phyloP scores from a whole-genome alignment of 148 eudicot genomes.

The Oxyria digyna region DNA sequence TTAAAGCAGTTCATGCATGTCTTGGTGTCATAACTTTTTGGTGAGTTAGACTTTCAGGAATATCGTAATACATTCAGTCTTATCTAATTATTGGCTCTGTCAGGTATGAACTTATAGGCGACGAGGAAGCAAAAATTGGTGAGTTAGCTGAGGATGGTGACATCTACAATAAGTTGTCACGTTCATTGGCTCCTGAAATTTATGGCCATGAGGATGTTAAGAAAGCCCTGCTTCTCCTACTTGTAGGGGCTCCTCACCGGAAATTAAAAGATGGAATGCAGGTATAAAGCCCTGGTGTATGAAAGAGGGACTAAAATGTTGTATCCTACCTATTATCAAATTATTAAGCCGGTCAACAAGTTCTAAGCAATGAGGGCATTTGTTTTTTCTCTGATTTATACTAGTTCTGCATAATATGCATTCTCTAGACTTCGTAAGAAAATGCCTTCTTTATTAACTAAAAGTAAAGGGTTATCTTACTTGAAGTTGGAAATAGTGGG shows the following conservation, averaged over 20 bases:
- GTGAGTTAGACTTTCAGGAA: not conserved
- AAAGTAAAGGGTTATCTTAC: too few species aligned
- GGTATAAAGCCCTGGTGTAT: constrained; percentile 25
- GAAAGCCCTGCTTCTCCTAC: constrained; percentile 88
- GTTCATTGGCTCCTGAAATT: constrained; percentile 93
- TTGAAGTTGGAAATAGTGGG: not conserved
- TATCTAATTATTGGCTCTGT: constrained; percentile 6
- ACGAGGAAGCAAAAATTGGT: constrained; percentile 89
- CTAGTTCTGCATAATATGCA: not conserved
- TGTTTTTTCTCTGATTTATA: not conserved
- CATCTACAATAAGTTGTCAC: constrained; percentile 77
- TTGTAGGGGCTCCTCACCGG: constrained; percentile 95
- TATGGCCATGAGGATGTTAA: constrained; percentile 98
- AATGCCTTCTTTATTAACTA: too few species aligned
- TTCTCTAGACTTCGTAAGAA: too few species aligned
- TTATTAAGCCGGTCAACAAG: not conserved
- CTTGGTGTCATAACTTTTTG: not conserved
- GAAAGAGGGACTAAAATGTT: not conserved
- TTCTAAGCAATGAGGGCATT: not conserved
- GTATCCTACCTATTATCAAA: not conserved
- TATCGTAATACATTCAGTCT: not conserved
- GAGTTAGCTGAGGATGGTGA: constrained; percentile 96
- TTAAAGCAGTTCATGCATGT: not conserved
- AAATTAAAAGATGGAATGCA: constrained; percentile 96
- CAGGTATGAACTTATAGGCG: constrained; percentile 82